A percentile compares a stretch with the other conserved stretches of the same genome.
These are phyloP conservation scores for Holtermannia corniformis DNA, from an alignment of 768 basidiomycete species.

Conservation along the genomic window DNA sequence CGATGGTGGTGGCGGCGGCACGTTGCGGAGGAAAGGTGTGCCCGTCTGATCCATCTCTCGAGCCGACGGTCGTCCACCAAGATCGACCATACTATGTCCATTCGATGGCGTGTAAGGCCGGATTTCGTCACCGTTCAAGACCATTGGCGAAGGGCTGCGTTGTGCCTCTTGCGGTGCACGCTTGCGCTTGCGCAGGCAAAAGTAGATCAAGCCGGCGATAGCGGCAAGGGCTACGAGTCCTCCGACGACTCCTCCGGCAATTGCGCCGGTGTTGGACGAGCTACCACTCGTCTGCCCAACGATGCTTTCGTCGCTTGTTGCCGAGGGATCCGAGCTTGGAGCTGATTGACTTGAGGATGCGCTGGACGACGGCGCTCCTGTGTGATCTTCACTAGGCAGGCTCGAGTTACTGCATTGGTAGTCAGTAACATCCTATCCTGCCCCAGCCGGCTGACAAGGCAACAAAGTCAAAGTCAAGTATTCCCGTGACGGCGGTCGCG, in stretches of 20 bases:
- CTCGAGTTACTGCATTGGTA: background rate
- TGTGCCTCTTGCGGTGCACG: no score
- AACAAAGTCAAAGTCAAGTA: no score
- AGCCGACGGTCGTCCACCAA: constrained; percentile 1
- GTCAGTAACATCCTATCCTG: constrained; percentile 2
- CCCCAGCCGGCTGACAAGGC: background rate
- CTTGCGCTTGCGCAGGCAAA: no score
- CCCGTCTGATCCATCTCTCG: constrained; percentile 5
- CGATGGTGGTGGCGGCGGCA: constrained; percentile 9
- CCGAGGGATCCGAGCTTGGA: background rate
- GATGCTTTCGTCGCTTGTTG: background rate
- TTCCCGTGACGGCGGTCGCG: no score
- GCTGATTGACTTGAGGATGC: background rate
- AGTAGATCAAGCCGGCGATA: constrained; percentile 6
- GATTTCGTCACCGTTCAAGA: constrained; percentile 13
- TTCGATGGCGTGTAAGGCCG: constrained; percentile 4
- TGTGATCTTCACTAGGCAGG: background rate
- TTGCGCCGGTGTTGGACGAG: constrained; percentile 5
- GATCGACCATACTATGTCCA: background rate
- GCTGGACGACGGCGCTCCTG: background rate
- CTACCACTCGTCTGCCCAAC: no score
- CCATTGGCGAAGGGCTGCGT: constrained; percentile 4
- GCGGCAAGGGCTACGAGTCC: constrained; percentile 12
- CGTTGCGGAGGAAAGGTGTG: constrained; percentile 3
- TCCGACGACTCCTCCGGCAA: constrained; percentile 12